Base-by-base conservation (phyloP, 2,329 filamentous ascomycete species). In the Neofusicoccum sp. region DNA sequence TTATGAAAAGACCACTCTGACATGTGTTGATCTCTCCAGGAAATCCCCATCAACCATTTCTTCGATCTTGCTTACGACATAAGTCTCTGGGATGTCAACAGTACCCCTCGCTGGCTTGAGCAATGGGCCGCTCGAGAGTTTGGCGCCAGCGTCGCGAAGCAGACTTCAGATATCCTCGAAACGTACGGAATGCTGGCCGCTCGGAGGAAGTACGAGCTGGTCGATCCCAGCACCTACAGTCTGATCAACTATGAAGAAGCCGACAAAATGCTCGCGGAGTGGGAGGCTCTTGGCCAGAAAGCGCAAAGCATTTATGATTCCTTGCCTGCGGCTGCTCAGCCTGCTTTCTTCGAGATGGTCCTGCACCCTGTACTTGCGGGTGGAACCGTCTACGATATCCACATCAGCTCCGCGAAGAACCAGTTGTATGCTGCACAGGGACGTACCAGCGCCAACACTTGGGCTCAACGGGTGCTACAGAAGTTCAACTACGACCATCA, bases 41-140 rank as follows among this genome's bases (percentile, higher is more conserved):
- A 89, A 74, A 79, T 89, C 14, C 85, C 86, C 20, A 85, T 89
- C 68, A 84, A 78, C 67, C 86, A 89, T 71, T 89, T 86, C 75
- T 76, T 89, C 63, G 86, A 89, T 64, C 78, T 89, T 63, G 87
- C 86, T 1, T 90, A 89, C 69, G 84, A 89, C 67, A 81, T 83
- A 24, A 73, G 81, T 20, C 69, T 75, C 1, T 88, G 83, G 79
- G 78, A 79, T n/a, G 78, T 82, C 56, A 79, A 83, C 48, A 84
- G 81, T 58, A 81, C 84, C 0, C 75, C 76, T 1, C 75, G 77
- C 2, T 89, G 86, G 84, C 77, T 86, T 12, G 69, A 78, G 16
- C 74, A 77, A 3, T 87, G 84, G 80, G 83, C 83, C 1, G 71
- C 78, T 6, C 80, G 84, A 4, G 84, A 86, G 65, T 89, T 88